Evolutionary conservation across 257 asterid genomes (phyloP), one percentile per base, ranked within the genome.

Genomic region (Ehretia macrophylla): DNA sequence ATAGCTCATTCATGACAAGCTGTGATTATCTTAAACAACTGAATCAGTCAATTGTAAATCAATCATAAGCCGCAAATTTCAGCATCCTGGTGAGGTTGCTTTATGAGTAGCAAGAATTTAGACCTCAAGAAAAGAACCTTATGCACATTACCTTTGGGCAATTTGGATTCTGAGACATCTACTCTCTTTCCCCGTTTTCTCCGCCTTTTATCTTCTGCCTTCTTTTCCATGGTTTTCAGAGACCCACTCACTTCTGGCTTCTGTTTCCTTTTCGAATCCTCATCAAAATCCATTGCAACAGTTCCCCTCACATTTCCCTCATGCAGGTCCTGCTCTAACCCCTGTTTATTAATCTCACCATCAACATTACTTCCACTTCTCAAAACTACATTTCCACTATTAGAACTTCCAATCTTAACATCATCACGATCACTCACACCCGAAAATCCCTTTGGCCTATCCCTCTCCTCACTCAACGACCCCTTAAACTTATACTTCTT

Each of bases 401-500:
- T 72, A 58, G 17, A 0, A n/a, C 48, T 66, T 32, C 66, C 72
- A 62, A 39, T 56, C 59, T 59, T 47, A 40, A 17, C 45, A 42
- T 40, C 53, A 38, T 38, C 38, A 8, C 13, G 52, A 70, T 70
- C 67, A 56, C 65, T 77, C 42, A 59, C 61, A 60, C 80, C 72
- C 22, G 47, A 37, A 71, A 88, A 84, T 44, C 96, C 96, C 69
- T 73, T 88, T 0, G 95, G 86, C 78, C 81, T 81, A 76, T 77
- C 80, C 23, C 60, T 22, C 11, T 73, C 55, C 60, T 76, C 73
- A 69, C 77, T 50, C 2, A 59, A 5, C 16, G 64, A 65, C 8
- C 64, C 90, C 79, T 72, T 86, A 74, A 74, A 82, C 65, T 65
- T 88, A 64, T 82, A 51, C 85, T 81, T 88, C 80, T 84, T 87